Percentiles rank a stretch among this genome's conserved stretches.
Evolutionary conservation across 2,329 filamentous ascomycete species (phyloP).

Genomic region (Penicillium sclerotigenum): DNA sequence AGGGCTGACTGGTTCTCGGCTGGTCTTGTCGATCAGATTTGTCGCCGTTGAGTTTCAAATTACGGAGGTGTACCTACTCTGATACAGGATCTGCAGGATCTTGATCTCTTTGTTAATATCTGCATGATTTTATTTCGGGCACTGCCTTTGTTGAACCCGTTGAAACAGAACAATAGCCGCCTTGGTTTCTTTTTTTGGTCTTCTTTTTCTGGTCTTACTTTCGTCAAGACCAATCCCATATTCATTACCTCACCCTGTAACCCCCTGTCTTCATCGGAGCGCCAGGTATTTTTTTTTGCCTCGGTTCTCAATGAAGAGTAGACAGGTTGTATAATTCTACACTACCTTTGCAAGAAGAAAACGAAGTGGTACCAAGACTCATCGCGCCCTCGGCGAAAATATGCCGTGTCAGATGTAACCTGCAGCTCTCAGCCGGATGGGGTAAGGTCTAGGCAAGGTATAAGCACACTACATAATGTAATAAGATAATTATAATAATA

Average conservation of each 20-base stretch:
- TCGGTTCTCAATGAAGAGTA: neutral
- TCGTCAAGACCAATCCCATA: neutral
- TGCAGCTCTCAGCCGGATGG: constrained; percentile 1
- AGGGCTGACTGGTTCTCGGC: constrained; percentile 4
- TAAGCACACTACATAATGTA: neutral
- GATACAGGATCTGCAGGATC: neutral
- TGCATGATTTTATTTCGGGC: neutral
- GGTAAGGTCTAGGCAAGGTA: neutral
- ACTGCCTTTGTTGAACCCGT: neutral
- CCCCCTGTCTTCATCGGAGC: neutral
- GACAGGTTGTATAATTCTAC: neutral
- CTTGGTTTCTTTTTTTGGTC: neutral
- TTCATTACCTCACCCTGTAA: neutral
- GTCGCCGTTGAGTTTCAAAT: constrained; percentile 20
- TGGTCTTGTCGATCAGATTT: constrained; percentile 14
- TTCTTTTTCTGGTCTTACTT: neutral
- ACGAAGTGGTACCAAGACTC: neutral
- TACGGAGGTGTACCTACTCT: neutral
- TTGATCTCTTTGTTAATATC: constrained; percentile 17
- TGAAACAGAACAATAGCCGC: constrained; percentile 8
- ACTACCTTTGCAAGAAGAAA: neutral
- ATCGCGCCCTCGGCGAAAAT: constrained; percentile 1
- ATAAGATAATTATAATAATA: neutral
- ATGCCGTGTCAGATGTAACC: constrained; percentile 9
- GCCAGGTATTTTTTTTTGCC: neutral